Percentiles rank a stretch among this genome's conserved stretches.
These are phyloP conservation scores for Aspergillus fumigatus DNA, from an alignment of 2,329 filamentous ascomycete genomes.

Conservation along the genomic window DNA sequence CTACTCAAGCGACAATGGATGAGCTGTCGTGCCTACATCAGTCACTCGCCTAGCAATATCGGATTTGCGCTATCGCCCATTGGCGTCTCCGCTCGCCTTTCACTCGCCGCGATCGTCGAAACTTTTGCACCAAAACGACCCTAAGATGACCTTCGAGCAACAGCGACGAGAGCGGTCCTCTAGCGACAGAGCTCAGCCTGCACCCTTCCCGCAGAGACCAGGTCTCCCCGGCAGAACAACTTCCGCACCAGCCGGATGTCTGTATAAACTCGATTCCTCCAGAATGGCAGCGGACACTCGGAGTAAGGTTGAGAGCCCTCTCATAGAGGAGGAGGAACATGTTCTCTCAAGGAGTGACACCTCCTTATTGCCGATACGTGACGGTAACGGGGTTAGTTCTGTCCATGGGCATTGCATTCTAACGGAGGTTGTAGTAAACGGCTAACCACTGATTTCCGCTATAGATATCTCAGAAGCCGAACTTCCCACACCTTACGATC, in stretches of 20 bases:
- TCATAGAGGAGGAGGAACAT: constrained; percentile 29
- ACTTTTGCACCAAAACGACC: constrained; percentile 7
- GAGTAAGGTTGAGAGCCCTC: constrained; percentile 17
- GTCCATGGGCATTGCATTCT: background rate
- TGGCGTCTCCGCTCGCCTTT: constrained; percentile 15
- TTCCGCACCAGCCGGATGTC: constrained; percentile 30
- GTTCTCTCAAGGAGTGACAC: constrained; percentile 11
- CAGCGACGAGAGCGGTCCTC: constrained; percentile 27
- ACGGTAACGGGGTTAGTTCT: constrained; percentile 25
- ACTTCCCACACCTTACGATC: constrained; percentile 53
- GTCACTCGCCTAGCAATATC: constrained; percentile 26
- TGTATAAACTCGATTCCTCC: constrained; percentile 24
- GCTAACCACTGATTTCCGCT: constrained; percentile 4
- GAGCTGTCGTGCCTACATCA: constrained; percentile 22
- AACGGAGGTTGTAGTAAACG: background rate
- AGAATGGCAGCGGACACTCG: constrained; percentile 16
- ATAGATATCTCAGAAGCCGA: constrained; percentile 23
- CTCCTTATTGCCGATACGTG: constrained; percentile 10
- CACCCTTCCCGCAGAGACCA: constrained; percentile 25
- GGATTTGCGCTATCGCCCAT: constrained; percentile 19
- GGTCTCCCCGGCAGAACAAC: constrained; percentile 29
- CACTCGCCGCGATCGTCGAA: constrained; percentile 9
- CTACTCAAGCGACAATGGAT: constrained; percentile 31
- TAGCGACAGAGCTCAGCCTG: constrained; percentile 29
- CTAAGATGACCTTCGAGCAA: constrained; percentile 25